Evolutionary conservation across 225 moss, liverwort and hornwort species (phyloP).

Genomic region (Neckera pumila): DNA sequence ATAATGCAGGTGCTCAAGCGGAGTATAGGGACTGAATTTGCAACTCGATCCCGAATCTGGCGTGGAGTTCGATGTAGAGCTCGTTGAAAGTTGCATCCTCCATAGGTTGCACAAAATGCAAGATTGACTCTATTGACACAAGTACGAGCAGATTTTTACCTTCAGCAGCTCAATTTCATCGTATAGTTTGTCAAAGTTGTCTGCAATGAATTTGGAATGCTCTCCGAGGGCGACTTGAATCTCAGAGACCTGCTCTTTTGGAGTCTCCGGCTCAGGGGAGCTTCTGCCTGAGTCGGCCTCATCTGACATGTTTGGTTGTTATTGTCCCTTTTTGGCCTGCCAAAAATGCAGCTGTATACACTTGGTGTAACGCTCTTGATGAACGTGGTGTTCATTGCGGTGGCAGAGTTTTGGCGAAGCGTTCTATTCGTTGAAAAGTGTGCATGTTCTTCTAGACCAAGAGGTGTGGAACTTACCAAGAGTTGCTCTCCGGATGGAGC

Average conservation of each 20-base stretch:
- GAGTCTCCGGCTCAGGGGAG: not conserved
- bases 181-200: slow-evolving; percentile 28
- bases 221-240: slow-evolving; percentile 11
- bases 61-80: not conserved
- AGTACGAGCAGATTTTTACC: slow-evolving; percentile 1
- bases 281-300: slow-evolving; percentile 2
- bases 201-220: slow-evolving; percentile 22
- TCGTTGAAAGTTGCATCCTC: not conserved
- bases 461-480: slow-evolving; percentile 7
- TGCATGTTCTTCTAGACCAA: not conserved
- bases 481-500: slow-evolving; percentile 1
- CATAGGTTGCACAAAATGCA: not conserved
- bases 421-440: not conserved
- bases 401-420: not conserved
- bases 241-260: slow-evolving; percentile 6
- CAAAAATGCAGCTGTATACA: not conserved
- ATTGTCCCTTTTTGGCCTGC: not conserved
- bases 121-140: not conserved
- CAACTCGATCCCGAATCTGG: not conserved
- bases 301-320: not conserved
- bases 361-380: not conserved
- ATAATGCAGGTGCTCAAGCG: not conserved
- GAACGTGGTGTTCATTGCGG: not conserved
- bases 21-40: not conserved
- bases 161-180: slow-evolving; percentile 8